phyloP scores from a whole-genome alignment of 495 filamentous ascomycete genomes.

The Lasiosphaeris hirsuta region DNA sequence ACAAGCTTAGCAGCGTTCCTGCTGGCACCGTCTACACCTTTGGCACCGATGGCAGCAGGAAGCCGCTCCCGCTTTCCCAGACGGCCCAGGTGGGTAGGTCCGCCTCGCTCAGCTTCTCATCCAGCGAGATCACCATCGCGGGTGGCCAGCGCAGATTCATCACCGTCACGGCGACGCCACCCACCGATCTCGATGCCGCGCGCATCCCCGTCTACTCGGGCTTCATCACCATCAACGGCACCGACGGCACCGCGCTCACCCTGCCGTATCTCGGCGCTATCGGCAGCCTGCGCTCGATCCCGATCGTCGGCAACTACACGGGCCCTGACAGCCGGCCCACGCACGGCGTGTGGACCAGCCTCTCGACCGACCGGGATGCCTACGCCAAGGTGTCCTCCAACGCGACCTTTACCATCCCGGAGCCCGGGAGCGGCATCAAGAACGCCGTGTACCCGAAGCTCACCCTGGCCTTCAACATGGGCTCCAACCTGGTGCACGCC shows the following conservation, averaged over 20 bases:
- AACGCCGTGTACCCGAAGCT: conserved; percentile 21
- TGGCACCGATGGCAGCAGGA: conserved; percentile 28
- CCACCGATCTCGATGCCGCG: conserved; percentile 26
- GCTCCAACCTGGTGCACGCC: conserved; percentile 7
- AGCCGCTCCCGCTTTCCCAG: conserved; percentile 25
- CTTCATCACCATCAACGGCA: conserved; percentile 41
- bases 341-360: conserved; percentile 23
- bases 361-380: conserved; percentile 12
- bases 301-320: conserved; percentile 30
- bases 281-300: conserved; percentile 35
- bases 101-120: conserved; percentile 10
- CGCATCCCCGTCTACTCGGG: conserved; percentile 45
- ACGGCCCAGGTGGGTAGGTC: conserved; percentile 21
- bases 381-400: conserved; percentile 20
- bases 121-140: conserved; percentile 24
- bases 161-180: conserved; percentile 38
- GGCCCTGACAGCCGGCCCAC: conserved; percentile 22
- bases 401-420: conserved; percentile 33
- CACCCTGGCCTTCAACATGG: conserved; percentile 9
- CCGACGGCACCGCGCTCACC: conserved; percentile 38
- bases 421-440: conserved; percentile 12
- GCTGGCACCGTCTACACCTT: conserved; percentile 37
- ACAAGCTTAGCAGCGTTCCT: conserved; percentile 36
- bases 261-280: conserved; percentile 44
- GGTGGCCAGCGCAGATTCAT: conserved; percentile 30